Evolutionary conservation across 2,329 filamentous ascomycete genomes (phyloP).

Genomic region (Cladophialophora immunda): DNA sequence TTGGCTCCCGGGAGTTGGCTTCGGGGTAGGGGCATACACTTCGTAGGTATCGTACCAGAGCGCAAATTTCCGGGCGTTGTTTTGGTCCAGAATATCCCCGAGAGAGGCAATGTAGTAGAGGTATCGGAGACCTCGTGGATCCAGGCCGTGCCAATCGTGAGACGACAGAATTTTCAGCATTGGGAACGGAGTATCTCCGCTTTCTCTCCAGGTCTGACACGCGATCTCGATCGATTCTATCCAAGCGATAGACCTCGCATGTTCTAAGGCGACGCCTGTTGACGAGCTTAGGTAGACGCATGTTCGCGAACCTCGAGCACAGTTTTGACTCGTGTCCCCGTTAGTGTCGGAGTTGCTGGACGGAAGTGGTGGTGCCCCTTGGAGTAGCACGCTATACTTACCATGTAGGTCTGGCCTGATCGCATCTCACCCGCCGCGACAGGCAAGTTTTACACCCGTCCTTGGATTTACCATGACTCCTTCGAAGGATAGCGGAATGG

Average conservation of each 20-base stretch:
- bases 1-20: neutral
- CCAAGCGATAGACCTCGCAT: conserved; percentile 15
- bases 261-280: neutral
- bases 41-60: conserved; percentile 20
- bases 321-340: conserved; percentile 42
- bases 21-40: neutral
- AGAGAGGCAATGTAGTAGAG: conserved; percentile 15
- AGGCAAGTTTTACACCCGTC: conserved; percentile 40
- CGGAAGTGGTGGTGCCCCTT: conserved; percentile 42
- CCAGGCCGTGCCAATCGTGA: conserved; percentile 18
- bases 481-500: conserved; percentile 15
- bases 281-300: conserved; percentile 11
- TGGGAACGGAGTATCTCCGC: conserved; percentile 5
- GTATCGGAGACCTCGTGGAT: conserved; percentile 18
- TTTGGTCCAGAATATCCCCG: conserved; percentile 8
- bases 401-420: conserved; percentile 42
- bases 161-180: conserved; percentile 10
- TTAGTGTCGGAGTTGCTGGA: conserved; percentile 26
- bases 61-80: conserved; percentile 9
- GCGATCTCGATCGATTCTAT: conserved; percentile 12
- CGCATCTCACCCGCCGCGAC: conserved; percentile 45
- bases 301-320: conserved; percentile 30
- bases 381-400: conserved; percentile 6
- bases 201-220: conserved; percentile 20
- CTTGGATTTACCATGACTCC: conserved; percentile 32